These are phyloP conservation scores for Mucor irregularis DNA, from an alignment of 371 early-diverging fungal genomes.

Conservation along the genomic window DNA sequence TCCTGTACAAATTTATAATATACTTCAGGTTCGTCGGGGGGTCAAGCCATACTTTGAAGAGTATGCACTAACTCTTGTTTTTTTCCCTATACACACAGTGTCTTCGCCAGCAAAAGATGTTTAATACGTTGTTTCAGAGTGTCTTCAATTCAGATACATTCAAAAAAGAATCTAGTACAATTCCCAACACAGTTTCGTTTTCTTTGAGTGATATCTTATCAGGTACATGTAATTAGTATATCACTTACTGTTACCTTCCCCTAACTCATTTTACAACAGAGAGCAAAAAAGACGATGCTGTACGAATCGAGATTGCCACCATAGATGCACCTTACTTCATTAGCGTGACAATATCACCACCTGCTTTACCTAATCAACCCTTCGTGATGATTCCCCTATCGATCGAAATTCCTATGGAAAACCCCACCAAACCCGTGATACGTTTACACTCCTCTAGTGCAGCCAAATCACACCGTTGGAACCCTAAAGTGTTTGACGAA, in stretches of 20 bases:
- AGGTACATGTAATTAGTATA: constrained; percentile 20
- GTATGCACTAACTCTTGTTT: not conserved
- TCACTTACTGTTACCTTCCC: too few relatives aligned
- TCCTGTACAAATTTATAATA: constrained; percentile 52
- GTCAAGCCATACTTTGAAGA: too few relatives aligned
- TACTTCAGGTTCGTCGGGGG: constrained; percentile 20
- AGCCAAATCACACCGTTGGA: constrained; percentile 25
- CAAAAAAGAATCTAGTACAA: not conserved
- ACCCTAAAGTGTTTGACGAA: constrained; percentile 37
- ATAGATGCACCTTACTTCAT: constrained; percentile 36
- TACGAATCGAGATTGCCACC: constrained; percentile 31
- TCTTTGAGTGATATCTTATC: constrained; percentile 36
- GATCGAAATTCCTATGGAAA: constrained; percentile 37
- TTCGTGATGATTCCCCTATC: constrained; percentile 34
- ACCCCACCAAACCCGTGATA: constrained; percentile 32
- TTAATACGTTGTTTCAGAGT: constrained; percentile 55
- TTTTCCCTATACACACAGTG: too few relatives aligned
- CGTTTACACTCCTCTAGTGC: constrained; percentile 27
- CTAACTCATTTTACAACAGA: too few relatives aligned
- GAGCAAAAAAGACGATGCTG: constrained; percentile 15
- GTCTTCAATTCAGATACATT: constrained; percentile 40
- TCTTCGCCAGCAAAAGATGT: constrained; percentile 59
- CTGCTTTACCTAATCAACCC: constrained; percentile 20
- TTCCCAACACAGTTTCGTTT: not conserved
- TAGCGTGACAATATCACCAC: constrained; percentile 37